These are phyloP conservation scores for Apiospora arundinis DNA, from an alignment of 2,329 filamentous ascomycete species.

Conservation along the genomic window DNA sequence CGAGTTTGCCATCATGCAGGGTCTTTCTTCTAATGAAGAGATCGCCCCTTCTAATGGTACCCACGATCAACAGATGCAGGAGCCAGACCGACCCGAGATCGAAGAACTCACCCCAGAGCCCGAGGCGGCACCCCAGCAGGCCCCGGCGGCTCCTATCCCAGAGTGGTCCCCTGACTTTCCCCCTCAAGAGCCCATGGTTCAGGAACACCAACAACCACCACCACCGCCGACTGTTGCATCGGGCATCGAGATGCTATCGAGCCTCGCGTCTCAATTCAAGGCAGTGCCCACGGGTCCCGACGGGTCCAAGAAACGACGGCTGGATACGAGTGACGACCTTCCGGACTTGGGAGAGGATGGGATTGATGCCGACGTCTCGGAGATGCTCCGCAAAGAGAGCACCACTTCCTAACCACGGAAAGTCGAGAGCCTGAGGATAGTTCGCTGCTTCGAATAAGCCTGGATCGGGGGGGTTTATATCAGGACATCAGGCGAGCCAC, in stretches of 20 bases:
- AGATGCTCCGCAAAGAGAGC: slow-evolving; percentile 57
- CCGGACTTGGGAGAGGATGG: slow-evolving; percentile 62
- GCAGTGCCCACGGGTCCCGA: slow-evolving; percentile 56
- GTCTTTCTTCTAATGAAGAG: slow-evolving; percentile 66
- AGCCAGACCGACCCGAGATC: slow-evolving; percentile 77
- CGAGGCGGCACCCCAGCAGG: slow-evolving; percentile 28
- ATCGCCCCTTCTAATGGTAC: slow-evolving; percentile 55
- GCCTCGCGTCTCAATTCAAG: slow-evolving; percentile 52
- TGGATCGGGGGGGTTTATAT: not conserved
- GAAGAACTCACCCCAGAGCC: slow-evolving; percentile 78
- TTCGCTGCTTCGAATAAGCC: not conserved
- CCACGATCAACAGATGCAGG: slow-evolving; percentile 55
- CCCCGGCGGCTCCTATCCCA: slow-evolving; percentile 30
- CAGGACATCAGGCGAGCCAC: not conserved
- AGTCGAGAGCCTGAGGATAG: too few species aligned
- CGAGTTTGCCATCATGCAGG: slow-evolving; percentile 88
- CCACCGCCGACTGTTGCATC: slow-evolving; percentile 31
- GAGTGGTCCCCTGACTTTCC: slow-evolving; percentile 31
- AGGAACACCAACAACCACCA: slow-evolving; percentile 22
- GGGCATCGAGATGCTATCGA: slow-evolving; percentile 48
- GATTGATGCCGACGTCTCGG: slow-evolving; percentile 63
- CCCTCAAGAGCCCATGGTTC: slow-evolving; percentile 31
- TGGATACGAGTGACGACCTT: slow-evolving; percentile 59
- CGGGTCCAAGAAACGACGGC: slow-evolving; percentile 62
- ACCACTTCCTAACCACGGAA: not conserved